Evolutionary conservation across 192 early-diverging fungal species (phyloP).

Genomic region (Globomyces pollinis-pini): DNA sequence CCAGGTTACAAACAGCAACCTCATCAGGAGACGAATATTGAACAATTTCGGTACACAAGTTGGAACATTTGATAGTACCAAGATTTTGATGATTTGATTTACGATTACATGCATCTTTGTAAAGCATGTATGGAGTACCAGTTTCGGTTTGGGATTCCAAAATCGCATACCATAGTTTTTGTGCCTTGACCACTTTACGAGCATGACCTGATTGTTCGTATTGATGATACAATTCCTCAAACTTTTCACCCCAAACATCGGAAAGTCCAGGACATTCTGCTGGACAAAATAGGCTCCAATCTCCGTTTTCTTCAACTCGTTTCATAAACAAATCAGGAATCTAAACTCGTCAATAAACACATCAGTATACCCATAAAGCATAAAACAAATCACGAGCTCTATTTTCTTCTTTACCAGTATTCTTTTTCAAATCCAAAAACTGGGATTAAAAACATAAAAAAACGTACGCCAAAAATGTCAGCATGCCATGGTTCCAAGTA

Average conservation of each 20-base stretch:
- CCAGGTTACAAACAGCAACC: constrained; percentile 96
- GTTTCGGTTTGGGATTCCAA: constrained; percentile 96
- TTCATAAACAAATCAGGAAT: constrained; percentile 97
- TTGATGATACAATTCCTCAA: constrained; percentile 70
- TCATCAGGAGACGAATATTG: constrained; percentile 94
- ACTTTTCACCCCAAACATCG: constrained; percentile 91
- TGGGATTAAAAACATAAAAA: too few relatives aligned
- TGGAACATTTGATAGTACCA: constrained; percentile 97
- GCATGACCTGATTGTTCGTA: constrained; percentile 83
- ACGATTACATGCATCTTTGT: constrained; percentile 99
- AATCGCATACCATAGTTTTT: constrained; percentile 96
- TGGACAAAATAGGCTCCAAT: constrained; percentile 95
- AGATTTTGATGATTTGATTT: constrained; percentile 99
- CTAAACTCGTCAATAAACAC: background rate
- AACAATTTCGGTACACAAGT: constrained; percentile 97
- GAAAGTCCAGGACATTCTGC: constrained; percentile 84
- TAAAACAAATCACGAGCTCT: constrained; percentile 96
- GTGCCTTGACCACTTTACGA: constrained; percentile 88
- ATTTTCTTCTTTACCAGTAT: constrained; percentile 95
- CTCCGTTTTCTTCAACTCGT: constrained; percentile 85
- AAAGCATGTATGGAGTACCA: constrained; percentile 96
- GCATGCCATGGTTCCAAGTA: constrained; percentile 99
- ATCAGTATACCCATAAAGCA: constrained; percentile 78
- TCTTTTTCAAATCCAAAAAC: constrained; percentile 96
- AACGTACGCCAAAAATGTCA: constrained; percentile 88